Evolutionary conservation across 352 stramenopile species (phyloP).

Genomic region (Phytophthora rubi): DNA sequence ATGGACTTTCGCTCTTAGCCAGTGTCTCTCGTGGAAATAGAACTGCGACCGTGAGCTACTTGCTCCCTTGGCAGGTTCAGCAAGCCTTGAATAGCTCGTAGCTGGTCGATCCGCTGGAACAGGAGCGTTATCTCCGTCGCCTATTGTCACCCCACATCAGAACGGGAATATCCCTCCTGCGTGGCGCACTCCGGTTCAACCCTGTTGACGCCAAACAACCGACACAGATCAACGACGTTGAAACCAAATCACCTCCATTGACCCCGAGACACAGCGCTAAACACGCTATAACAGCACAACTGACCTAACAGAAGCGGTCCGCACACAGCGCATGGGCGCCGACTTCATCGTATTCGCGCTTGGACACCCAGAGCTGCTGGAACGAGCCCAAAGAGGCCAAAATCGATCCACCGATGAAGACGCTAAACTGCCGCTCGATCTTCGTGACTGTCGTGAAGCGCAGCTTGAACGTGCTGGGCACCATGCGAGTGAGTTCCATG

Average conservation of each 20-base stretch:
- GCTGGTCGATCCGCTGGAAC: constrained; percentile 21
- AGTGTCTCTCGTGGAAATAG: constrained; percentile 29
- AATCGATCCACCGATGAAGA: constrained; percentile 90
- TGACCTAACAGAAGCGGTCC: constrained; percentile 69
- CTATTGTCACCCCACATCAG: constrained; percentile 3
- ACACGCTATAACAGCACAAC: constrained; percentile 14
- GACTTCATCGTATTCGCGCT: constrained; percentile 84
- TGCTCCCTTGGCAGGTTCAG: background rate
- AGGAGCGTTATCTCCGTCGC: constrained; percentile 10
- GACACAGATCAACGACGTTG: constrained; percentile 6
- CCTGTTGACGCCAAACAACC: constrained; percentile 25
- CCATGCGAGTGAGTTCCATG: constrained; percentile 73
- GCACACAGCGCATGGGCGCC: constrained; percentile 70
- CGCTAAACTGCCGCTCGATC: constrained; percentile 88
- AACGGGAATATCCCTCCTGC: constrained; percentile 16
- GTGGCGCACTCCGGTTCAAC: constrained; percentile 7
- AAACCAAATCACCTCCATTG: constrained; percentile 26
- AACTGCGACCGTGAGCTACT: constrained; percentile 24
- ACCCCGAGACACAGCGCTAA: constrained; percentile 6
- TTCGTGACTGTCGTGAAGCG: constrained; percentile 86
- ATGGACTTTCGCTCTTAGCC: constrained; percentile 14
- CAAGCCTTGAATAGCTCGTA: constrained; percentile 27
- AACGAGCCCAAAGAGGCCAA: constrained; percentile 88
- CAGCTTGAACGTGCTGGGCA: constrained; percentile 87
- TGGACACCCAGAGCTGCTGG: constrained; percentile 90